Percentiles rank a stretch among this genome's conserved stretches.
Conservation (phyloP, 768 basidiomycete genomes). For the Termitomyces sp. region DNA sequence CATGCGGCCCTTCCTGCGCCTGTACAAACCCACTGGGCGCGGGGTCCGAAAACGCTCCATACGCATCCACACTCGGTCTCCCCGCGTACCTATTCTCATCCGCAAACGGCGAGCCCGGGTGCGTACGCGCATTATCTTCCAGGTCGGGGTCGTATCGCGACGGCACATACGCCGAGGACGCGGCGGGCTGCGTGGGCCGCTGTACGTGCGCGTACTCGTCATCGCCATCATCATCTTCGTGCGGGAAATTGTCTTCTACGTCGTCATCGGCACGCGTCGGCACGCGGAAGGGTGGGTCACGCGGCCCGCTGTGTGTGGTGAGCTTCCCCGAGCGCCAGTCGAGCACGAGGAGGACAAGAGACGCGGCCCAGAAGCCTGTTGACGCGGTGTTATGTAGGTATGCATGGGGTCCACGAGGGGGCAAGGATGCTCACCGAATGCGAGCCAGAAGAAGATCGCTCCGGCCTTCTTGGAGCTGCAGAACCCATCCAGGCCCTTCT, state of each 20-base stretch:
- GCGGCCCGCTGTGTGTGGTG: slow-evolving; percentile 40
- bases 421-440: slow-evolving; percentile 50
- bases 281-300: slow-evolving; percentile 67
- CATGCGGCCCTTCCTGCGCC: slow-evolving; percentile 31
- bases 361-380: slow-evolving; percentile 70
- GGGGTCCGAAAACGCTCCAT: slow-evolving; percentile 89
- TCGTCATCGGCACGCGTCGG: slow-evolving; percentile 43
- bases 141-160: slow-evolving; percentile 3
- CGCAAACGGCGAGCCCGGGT: slow-evolving; percentile 37
- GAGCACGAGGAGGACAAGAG: slow-evolving; percentile 57
- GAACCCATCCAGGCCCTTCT: slow-evolving; percentile 68
- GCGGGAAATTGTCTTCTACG: slow-evolving; percentile 31
- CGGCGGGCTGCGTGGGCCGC: slow-evolving; percentile 20
- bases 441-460: slow-evolving; percentile 85
- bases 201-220: slow-evolving; percentile 44
- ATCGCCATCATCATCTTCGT: slow-evolving; percentile 22
- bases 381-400: neutral
- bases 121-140: neutral
- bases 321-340: slow-evolving; percentile 73
- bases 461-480: slow-evolving; percentile 92
- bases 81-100: slow-evolving; percentile 39
- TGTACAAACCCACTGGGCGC: slow-evolving; percentile 61
- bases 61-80: slow-evolving; percentile 77
- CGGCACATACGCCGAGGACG: slow-evolving; percentile 11
- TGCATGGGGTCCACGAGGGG: neutral